A percentile compares a stretch with the other conserved stretches of the same genome.
These are phyloP conservation scores for Emmonsiellopsis sp. DNA, from an alignment of 2,329 filamentous ascomycete species.

Conservation along the genomic window DNA sequence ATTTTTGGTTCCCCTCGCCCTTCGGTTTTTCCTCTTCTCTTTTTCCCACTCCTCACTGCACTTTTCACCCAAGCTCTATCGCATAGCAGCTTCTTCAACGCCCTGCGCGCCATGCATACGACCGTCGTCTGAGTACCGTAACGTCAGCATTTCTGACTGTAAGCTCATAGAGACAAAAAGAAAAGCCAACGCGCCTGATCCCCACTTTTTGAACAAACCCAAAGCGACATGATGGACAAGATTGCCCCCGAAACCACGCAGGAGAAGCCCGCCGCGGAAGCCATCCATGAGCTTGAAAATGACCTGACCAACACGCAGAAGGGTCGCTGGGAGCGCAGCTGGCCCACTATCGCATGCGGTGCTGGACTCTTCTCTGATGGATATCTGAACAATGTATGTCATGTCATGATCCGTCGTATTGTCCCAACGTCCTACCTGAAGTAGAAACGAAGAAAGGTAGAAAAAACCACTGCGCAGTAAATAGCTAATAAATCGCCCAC, in stretches of 20 bases:
- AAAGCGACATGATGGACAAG: not conserved
- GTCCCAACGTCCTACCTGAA: not conserved
- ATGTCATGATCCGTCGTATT: not conserved
- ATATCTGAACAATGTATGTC: slow-evolving; percentile 72
- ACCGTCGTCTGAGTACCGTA: no score
- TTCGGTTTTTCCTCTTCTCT: no score
- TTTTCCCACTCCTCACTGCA: no score
- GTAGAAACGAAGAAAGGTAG: not conserved
- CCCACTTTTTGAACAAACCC: no score
- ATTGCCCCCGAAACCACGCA: not conserved
- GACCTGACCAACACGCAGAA: slow-evolving; percentile 17
- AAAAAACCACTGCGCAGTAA: not conserved
- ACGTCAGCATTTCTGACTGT: no score
- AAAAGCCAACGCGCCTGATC: no score
- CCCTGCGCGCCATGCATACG: no score
- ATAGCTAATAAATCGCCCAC: not conserved
- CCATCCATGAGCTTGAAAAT: not conserved
- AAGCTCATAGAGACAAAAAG: no score
- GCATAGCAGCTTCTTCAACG: no score
- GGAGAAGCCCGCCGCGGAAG: not conserved
- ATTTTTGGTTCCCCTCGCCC: no score
- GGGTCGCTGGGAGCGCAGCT: slow-evolving; percentile 45
- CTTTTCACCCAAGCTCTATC: no score
- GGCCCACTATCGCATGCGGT: slow-evolving; percentile 78
- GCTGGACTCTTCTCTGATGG: slow-evolving; percentile 87